phyloP scores from a whole-genome alignment of 2,329 filamentous ascomycete species.

The Lasiodiplodia theobromae region DNA sequence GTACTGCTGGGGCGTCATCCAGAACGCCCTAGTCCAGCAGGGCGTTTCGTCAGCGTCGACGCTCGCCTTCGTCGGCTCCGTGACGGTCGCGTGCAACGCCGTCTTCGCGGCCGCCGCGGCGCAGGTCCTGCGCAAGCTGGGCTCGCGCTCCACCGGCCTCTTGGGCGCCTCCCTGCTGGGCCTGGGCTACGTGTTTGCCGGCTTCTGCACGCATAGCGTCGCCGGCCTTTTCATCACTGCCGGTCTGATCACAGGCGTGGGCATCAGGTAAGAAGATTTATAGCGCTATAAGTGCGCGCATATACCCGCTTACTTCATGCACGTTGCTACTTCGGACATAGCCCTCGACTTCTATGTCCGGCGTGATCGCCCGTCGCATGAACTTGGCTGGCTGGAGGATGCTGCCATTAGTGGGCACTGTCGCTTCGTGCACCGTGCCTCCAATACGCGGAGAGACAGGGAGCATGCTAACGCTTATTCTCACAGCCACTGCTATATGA shows the following conservation, averaged over 20 bases:
- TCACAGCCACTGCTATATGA: constrained; percentile 25
- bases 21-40: constrained; percentile 61
- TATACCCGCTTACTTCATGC: constrained; percentile 17
- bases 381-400: constrained; percentile 6
- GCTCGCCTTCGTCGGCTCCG: constrained; percentile 65
- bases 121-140: constrained; percentile 59
- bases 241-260: constrained; percentile 58
- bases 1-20: constrained; percentile 68
- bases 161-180: constrained; percentile 61
- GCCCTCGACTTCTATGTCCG: constrained; percentile 12
- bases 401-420: constrained; percentile 17
- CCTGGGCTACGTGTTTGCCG: constrained; percentile 55
- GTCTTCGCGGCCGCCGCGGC: constrained; percentile 61
- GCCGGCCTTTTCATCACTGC: constrained; percentile 57
- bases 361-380: constrained; percentile 12
- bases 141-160: constrained; percentile 56
- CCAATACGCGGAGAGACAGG: constrained; percentile 15
- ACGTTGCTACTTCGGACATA: constrained; percentile 22
- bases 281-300: constrained; percentile 7
- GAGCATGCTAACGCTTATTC: constrained; percentile 15
- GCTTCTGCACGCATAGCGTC: constrained; percentile 56
- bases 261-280: constrained; percentile 36
- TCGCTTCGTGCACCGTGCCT: constrained; percentile 20
- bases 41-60: constrained; percentile 59
- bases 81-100: constrained; percentile 59